A percentile compares a stretch with the other conserved stretches of the same genome.
Conservation (phyloP, 2,329 filamentous ascomycete species). For the Simplicillium sp. region DNA sequence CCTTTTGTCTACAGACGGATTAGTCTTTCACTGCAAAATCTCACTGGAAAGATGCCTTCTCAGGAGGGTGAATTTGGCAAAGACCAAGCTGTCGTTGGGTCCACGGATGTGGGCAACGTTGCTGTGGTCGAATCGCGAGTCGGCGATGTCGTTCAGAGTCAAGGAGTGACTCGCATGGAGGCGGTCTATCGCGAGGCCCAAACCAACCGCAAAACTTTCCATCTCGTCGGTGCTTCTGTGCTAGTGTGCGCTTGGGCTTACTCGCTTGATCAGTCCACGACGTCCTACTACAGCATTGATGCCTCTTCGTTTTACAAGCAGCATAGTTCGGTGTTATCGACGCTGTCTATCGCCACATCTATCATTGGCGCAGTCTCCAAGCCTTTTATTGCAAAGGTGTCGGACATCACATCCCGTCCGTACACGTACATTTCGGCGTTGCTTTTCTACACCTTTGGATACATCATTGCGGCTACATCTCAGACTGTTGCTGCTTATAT, state of each 20-base stretch:
- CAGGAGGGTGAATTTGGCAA: too few species aligned
- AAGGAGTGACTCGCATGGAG: slow-evolving; percentile 19
- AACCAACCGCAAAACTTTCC: slow-evolving; percentile 14
- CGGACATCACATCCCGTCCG: slow-evolving; percentile 52
- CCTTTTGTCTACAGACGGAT: too few species aligned
- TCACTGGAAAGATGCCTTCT: too few species aligned
- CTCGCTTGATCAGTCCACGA: slow-evolving; percentile 19
- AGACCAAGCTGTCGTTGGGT: neutral
- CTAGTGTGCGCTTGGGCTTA: slow-evolving; percentile 20
- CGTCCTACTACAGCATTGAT: slow-evolving; percentile 18
- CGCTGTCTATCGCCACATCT: slow-evolving; percentile 18
- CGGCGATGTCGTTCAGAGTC: slow-evolving; percentile 11
- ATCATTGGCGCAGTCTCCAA: slow-evolving; percentile 43
- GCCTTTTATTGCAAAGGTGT: slow-evolving; percentile 51
- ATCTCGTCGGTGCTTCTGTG: slow-evolving; percentile 17
- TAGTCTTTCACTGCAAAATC: too few species aligned
- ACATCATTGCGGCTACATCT: slow-evolving; percentile 47
- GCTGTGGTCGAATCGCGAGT: slow-evolving; percentile 11
- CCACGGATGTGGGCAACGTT: slow-evolving; percentile 3
- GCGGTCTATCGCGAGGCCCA: slow-evolving; percentile 18
- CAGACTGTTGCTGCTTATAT: slow-evolving; percentile 41
- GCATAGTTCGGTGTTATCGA: slow-evolving; percentile 17
- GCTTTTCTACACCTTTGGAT: slow-evolving; percentile 43
- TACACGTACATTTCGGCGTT: slow-evolving; percentile 50
- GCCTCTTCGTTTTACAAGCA: slow-evolving; percentile 17